Evolutionary conservation across 2,329 filamentous ascomycete genomes (phyloP).

Genomic region (Aspergillus chevalieri): DNA sequence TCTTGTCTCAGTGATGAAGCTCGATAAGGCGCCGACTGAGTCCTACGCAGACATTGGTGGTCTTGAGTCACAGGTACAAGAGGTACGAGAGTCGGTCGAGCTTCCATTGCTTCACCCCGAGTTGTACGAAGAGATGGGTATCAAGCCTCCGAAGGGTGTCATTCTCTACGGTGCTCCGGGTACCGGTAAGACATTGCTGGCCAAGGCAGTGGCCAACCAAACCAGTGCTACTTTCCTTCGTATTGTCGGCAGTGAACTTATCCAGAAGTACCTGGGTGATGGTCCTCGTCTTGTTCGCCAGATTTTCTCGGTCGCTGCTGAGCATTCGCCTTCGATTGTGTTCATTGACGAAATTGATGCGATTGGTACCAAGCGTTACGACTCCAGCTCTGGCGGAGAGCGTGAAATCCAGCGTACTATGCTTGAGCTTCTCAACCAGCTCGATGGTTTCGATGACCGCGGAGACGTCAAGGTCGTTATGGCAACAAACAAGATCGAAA

Average conservation of each 20-base stretch:
- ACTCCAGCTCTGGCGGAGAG: constrained; percentile 93
- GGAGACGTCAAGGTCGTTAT: constrained; percentile 99
- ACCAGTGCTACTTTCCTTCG: constrained; percentile 98
- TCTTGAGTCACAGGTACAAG: constrained; percentile 89
- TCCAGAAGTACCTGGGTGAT: constrained; percentile 97
- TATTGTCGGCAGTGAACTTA: constrained; percentile 93
- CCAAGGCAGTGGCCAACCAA: constrained; percentile 96
- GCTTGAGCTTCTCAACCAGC: constrained; percentile 95
- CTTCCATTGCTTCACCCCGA: constrained; percentile 91
- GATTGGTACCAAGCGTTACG: constrained; percentile 97
- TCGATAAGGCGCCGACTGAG: constrained; percentile 96
- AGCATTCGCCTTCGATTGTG: constrained; percentile 93
- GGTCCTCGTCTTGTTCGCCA: constrained; percentile 91
- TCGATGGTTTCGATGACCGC: constrained; percentile 97
- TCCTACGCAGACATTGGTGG: constrained; percentile 98
- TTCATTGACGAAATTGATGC: constrained; percentile 99
- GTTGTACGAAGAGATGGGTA: constrained; percentile 99
- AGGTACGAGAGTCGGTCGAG: constrained; percentile 95
- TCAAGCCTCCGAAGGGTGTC: constrained; percentile 98
- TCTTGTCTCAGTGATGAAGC: constrained; percentile 95
- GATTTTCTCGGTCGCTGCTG: constrained; percentile 82
- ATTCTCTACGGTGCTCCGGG: constrained; percentile 96
- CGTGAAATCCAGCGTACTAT: constrained; percentile 97
- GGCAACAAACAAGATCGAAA: constrained; percentile 99
- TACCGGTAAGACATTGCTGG: constrained; percentile 91